Percentiles rank a stretch among this genome's conserved stretches.
phyloP scores from a whole-genome alignment of 192 early-diverging fungal species.

The Cetraspora pellucida region DNA sequence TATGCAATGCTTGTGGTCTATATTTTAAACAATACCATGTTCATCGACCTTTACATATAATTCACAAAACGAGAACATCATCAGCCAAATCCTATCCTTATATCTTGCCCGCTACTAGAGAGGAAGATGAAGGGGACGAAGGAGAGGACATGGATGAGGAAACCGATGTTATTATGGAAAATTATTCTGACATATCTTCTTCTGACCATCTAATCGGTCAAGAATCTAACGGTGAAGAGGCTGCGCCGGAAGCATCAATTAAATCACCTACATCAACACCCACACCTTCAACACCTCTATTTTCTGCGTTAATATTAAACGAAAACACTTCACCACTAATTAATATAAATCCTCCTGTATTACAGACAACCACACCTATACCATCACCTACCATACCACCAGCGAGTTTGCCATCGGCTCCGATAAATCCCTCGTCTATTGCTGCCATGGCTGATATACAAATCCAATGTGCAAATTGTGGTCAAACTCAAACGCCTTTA shows the following conservation, averaged over 20 bases:
- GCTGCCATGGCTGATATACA: conserved; percentile 19
- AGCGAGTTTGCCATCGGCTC: background rate
- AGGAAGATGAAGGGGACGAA: background rate
- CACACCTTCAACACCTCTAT: background rate
- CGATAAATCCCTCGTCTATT: background rate
- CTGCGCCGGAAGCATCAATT: background rate
- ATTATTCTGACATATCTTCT: conserved; percentile 3
- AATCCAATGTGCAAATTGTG: conserved; percentile 68
- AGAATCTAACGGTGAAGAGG: conserved; percentile 20
- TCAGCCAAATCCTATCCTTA: conserved; percentile 27
- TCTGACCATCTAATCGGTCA: background rate
- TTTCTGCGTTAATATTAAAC: background rate
- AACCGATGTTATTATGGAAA: background rate
- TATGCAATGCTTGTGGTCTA: conserved; percentile 94
- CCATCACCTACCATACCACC: conserved; percentile 2
- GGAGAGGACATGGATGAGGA: background rate
- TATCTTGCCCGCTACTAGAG: conserved; percentile 30
- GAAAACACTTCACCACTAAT: background rate
- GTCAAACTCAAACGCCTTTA: conserved; percentile 77
- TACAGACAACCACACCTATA: conserved; percentile 15
- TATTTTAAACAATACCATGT: conserved; percentile 89
- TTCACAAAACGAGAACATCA: conserved; percentile 42
- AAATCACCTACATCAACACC: conserved; percentile 16
- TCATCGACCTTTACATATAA: conserved; percentile 71
- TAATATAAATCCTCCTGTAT: background rate